Evolutionary conservation across 305 asterid genomes (phyloP).

Genomic region (Fraxinus paxiana): DNA sequence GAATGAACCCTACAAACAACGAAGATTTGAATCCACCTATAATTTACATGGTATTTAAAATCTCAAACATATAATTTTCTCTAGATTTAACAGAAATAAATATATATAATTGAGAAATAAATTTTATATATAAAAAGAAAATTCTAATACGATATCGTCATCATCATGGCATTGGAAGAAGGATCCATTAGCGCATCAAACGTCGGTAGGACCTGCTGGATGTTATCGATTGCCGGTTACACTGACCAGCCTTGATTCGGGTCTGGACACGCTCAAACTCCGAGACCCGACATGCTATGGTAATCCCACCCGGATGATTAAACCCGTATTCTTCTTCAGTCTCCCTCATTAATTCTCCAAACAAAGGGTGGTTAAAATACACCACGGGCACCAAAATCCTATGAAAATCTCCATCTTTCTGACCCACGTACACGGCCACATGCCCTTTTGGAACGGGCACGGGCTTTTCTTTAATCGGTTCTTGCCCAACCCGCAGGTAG

Average conservation of each 20-base stretch:
- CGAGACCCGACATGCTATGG: conserved; percentile 56
- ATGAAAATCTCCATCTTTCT: conserved; percentile 56
- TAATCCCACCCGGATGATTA: conserved; percentile 54
- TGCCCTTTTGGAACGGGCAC: conserved; percentile 62
- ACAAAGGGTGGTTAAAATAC: conserved; percentile 73
- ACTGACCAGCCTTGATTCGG: conserved; percentile 46
- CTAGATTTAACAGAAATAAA: background rate
- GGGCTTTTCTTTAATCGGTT: conserved; percentile 30
- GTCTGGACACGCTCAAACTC: conserved; percentile 57
- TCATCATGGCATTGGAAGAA: background rate
- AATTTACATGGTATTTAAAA: background rate
- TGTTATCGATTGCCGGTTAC: conserved; percentile 33
- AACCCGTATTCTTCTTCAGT: conserved; percentile 51
- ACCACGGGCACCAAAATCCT: conserved; percentile 77
- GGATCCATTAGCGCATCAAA: background rate
- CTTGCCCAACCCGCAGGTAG: conserved; percentile 46
- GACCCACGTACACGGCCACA: conserved; percentile 81
- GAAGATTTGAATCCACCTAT: background rate
- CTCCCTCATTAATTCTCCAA: conserved; percentile 60
- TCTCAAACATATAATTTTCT: background rate
- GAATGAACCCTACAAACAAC: background rate
- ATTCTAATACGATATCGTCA: background rate
- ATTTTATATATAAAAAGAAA: background rate
- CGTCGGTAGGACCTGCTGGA: background rate
- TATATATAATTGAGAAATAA: background rate